These are phyloP conservation scores for Cadophora malorum DNA, from an alignment of 2,329 filamentous ascomycete species.

Conservation along the genomic window DNA sequence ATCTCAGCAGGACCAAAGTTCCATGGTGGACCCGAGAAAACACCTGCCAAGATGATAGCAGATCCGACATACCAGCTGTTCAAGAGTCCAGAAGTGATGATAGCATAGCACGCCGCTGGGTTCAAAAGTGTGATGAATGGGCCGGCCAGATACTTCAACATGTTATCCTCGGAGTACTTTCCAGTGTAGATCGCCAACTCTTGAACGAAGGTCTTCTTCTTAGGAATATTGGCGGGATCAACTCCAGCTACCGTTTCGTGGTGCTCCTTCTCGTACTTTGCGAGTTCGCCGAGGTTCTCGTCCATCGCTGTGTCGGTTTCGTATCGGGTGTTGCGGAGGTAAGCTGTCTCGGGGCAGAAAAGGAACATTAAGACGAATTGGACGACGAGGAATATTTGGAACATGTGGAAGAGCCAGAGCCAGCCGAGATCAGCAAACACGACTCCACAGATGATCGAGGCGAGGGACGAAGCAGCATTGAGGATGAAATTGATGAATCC, in stretches of 20 bases:
- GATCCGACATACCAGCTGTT: slow-evolving; percentile 52
- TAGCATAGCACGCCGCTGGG: slow-evolving; percentile 57
- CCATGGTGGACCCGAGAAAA: slow-evolving; percentile 57
- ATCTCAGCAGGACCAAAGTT: slow-evolving; percentile 49
- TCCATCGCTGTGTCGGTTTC: slow-evolving; percentile 20
- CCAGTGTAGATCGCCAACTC: slow-evolving; percentile 19
- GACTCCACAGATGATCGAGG: slow-evolving; percentile 23
- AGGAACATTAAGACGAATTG: slow-evolving; percentile 21
- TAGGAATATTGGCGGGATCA: background rate
- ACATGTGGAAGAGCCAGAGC: slow-evolving; percentile 25
- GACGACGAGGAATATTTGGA: slow-evolving; percentile 23
- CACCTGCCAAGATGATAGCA: slow-evolving; percentile 51
- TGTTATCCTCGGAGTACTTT: slow-evolving; percentile 19
- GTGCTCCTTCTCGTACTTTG: slow-evolving; percentile 19
- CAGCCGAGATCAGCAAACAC: slow-evolving; percentile 21
- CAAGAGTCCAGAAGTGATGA: slow-evolving; percentile 52
- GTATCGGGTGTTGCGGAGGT: slow-evolving; percentile 17
- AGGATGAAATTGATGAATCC: slow-evolving; percentile 21
- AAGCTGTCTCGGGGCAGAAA: slow-evolving; percentile 22
- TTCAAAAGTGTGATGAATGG: slow-evolving; percentile 38
- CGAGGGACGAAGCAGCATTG: slow-evolving; percentile 16
- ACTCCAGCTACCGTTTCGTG: slow-evolving; percentile 12
- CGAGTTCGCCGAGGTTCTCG: slow-evolving; percentile 23
- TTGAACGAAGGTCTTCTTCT: slow-evolving; percentile 26
- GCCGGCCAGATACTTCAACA: slow-evolving; percentile 20